Conservation (phyloP, 1,284 basidiomycete genomes). For the Blastosporella zonata region DNA sequence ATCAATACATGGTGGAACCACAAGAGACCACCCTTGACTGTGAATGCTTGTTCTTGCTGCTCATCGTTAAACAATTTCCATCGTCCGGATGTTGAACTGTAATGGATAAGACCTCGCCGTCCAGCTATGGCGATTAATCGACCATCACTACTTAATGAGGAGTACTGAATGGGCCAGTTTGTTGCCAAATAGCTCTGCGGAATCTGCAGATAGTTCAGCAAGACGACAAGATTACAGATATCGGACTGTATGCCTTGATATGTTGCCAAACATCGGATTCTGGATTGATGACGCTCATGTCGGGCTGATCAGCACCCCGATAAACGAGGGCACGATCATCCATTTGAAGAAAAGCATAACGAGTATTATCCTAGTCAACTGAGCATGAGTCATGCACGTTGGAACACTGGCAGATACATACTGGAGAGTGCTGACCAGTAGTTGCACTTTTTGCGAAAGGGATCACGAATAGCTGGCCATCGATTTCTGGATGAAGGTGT, state of each 20-base stretch:
- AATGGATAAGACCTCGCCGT: slow-evolving; percentile 88
- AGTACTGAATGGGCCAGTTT: slow-evolving; percentile 96
- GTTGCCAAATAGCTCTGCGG: slow-evolving; percentile 85
- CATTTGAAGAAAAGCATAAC: slow-evolving; percentile 94
- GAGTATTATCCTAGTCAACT: slow-evolving; percentile 74
- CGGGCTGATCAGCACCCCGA: slow-evolving; percentile 94
- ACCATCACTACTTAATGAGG: slow-evolving; percentile 89
- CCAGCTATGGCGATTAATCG: slow-evolving; percentile 93
- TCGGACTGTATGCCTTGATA: slow-evolving; percentile 61
- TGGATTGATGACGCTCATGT: slow-evolving; percentile 98
- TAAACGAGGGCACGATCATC: slow-evolving; percentile 96
- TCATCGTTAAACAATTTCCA: slow-evolving; percentile 92
- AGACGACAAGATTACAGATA: neutral
- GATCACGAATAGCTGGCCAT: slow-evolving; percentile 78
- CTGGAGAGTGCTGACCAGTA: slow-evolving; percentile 88
- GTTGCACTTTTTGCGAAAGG: slow-evolving; percentile 96
- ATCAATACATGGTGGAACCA: slow-evolving; percentile 99
- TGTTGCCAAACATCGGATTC: slow-evolving; percentile 98
- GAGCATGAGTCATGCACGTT: neutral
- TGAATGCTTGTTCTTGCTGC: slow-evolving; percentile 87
- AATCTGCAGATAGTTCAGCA: slow-evolving; percentile 41
- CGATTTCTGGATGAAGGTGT: slow-evolving; percentile 37
- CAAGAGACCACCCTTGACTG: slow-evolving; percentile 86
- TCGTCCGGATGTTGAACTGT: slow-evolving; percentile 88
- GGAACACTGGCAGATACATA: slow-evolving; percentile 29